Percentiles rank a stretch among this genome's conserved stretches.
phyloP scores from a whole-genome alignment of 2,329 filamentous ascomycete genomes.

The Diplodia seriata region DNA sequence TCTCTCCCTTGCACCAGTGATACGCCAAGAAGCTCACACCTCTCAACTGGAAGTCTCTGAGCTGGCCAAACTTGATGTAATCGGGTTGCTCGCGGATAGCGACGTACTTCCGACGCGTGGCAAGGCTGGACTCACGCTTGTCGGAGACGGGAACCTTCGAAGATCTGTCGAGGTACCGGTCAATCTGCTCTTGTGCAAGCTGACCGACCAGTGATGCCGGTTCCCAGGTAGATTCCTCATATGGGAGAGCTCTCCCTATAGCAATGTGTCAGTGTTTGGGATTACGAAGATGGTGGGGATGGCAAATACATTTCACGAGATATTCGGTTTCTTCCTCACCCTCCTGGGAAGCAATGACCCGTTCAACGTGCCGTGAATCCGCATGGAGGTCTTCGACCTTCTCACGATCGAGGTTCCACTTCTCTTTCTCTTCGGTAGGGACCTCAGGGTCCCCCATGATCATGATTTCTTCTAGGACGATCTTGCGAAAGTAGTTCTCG shows the following conservation, averaged over 20 bases:
- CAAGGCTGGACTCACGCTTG: conserved; percentile 74
- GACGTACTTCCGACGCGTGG: conserved; percentile 64
- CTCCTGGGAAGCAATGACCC: conserved; percentile 83
- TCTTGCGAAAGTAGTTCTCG: conserved; percentile 92
- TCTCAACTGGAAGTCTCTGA: conserved; percentile 91
- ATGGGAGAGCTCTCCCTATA: conserved; percentile 80
- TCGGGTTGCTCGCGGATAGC: conserved; percentile 79
- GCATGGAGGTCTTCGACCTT: conserved; percentile 85
- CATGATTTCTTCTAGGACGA: conserved; percentile 79
- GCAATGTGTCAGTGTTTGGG: conserved; percentile 38
- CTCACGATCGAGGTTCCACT: conserved; percentile 94
- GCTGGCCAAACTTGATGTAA: conserved; percentile 83
- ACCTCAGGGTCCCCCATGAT: conserved; percentile 73
- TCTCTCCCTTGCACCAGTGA: conserved; percentile 93
- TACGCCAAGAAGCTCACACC: conserved; percentile 95
- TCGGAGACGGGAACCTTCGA: conserved; percentile 83
- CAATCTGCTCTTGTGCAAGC: conserved; percentile 86
- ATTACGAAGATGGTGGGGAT: conserved; percentile 26
- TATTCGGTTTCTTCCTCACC: conserved; percentile 86
- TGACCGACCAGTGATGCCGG: conserved; percentile 73
- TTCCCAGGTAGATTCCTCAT: conserved; percentile 97
- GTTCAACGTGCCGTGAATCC: conserved; percentile 90
- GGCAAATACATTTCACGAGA: conserved; percentile 79
- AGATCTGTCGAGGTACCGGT: conserved; percentile 85
- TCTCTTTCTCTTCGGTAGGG: conserved; percentile 84